Percentiles rank a stretch among this genome's conserved stretches.
These are phyloP conservation scores for Trypanosoma conorhini DNA, from an alignment of 208 protist genomes.

Conservation along the genomic window DNA sequence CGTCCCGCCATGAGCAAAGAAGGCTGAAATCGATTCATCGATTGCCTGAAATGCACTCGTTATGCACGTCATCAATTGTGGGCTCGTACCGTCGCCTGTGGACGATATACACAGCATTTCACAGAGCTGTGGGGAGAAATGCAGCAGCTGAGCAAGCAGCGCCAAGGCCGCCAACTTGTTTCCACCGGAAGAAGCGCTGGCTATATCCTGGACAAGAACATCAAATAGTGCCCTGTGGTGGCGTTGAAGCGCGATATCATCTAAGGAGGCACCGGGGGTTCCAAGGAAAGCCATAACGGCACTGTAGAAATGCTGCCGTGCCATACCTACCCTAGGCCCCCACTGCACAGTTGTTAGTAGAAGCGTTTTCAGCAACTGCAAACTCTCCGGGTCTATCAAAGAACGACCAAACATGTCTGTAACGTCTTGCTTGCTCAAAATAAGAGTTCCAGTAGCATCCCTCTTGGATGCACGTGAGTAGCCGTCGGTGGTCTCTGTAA, in stretches of 20 bases:
- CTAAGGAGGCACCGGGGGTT: slow-evolving; percentile 56
- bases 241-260: slow-evolving; percentile 69
- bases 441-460: slow-evolving; percentile 17
- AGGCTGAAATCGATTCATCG: slow-evolving; percentile 47
- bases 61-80: slow-evolving; percentile 46
- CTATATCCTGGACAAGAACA: slow-evolving; percentile 59
- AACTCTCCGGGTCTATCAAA: slow-evolving; percentile 2
- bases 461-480: slow-evolving; percentile 17
- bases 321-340: slow-evolving; percentile 43
- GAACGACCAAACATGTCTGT: neutral
- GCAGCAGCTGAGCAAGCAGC: slow-evolving; percentile 62
- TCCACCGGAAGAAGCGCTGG: slow-evolving; percentile 7
- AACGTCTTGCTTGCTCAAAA: slow-evolving; percentile 10
- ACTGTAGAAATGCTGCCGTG: slow-evolving; percentile 61
- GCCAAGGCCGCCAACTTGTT: slow-evolving; percentile 42
- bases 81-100: slow-evolving; percentile 34
- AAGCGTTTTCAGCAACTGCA: slow-evolving; percentile 51
- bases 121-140: slow-evolving; percentile 61
- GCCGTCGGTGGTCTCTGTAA: neutral
- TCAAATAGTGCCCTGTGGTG: slow-evolving; percentile 58
- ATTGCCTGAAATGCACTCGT: slow-evolving; percentile 44
- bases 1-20: slow-evolving; percentile 39
- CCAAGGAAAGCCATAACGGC: slow-evolving; percentile 50
- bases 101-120: slow-evolving; percentile 59
- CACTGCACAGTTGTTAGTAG: slow-evolving; percentile 56